These are phyloP conservation scores for Margaritispora aquatica DNA, from an alignment of 495 filamentous ascomycete genomes.

Conservation along the genomic window DNA sequence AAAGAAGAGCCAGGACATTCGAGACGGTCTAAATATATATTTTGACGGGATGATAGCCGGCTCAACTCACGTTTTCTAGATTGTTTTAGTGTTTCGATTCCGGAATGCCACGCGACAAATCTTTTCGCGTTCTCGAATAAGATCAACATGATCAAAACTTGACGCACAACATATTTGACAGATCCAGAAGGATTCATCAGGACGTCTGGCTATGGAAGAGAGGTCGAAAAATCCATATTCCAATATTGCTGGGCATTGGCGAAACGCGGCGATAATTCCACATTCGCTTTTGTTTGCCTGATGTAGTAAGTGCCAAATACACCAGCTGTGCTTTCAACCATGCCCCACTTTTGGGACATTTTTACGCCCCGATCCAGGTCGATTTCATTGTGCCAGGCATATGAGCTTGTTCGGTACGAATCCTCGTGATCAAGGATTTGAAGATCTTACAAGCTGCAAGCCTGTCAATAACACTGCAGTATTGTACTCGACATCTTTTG, in stretches of 20 bases:
- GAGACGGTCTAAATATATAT: slow-evolving; percentile 6
- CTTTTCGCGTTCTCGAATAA: neutral
- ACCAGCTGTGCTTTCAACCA: neutral
- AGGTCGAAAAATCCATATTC: slow-evolving; percentile 14
- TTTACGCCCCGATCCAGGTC: neutral
- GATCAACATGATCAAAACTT: neutral
- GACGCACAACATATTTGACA: neutral
- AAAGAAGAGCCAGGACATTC: neutral
- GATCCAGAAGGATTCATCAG: no score
- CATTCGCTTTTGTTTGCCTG: slow-evolving; percentile 15
- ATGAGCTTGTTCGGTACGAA: neutral
- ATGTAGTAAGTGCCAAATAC: slow-evolving; percentile 6
- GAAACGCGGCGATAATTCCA: neutral
- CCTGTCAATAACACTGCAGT: no score
- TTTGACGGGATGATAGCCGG: neutral
- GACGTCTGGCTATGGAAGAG: neutral
- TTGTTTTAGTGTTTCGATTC: neutral
- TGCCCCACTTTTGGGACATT: neutral
- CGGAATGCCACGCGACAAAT: neutral
- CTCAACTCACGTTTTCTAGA: neutral
- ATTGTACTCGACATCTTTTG: no score
- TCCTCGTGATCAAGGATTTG: no score
- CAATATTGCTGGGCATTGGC: slow-evolving; percentile 12
- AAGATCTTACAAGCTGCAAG: no score
- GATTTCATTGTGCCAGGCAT: neutral